Evolutionary conservation across 179 eudicot species (phyloP).

Genomic region (Nepenthes alata): DNA sequence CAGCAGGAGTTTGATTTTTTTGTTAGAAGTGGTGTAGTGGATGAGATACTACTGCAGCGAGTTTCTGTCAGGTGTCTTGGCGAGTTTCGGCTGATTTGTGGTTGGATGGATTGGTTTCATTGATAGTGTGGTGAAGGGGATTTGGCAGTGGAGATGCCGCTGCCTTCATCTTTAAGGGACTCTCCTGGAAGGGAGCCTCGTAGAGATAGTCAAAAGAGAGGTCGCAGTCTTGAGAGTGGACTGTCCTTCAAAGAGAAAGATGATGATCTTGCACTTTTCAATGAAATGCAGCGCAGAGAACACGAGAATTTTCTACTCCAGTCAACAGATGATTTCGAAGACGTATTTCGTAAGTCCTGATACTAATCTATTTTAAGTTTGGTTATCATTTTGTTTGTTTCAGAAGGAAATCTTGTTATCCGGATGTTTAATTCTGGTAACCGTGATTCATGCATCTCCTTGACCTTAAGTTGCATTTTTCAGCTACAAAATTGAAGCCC

Average conservation of each 20-base stretch:
- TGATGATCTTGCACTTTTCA: constrained; percentile 84
- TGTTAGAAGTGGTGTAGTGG: not conserved
- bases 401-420: not conserved
- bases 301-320: constrained; percentile 67
- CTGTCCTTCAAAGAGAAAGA: constrained; percentile 52
- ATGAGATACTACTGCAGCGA: not conserved
- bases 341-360: constrained; percentile 49
- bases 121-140: constrained; percentile 7
- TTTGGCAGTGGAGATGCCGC: constrained; percentile 48
- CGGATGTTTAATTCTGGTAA: too few species aligned
- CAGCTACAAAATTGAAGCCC: constrained; percentile 57
- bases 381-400: constrained; percentile 7
- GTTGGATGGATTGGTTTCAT: constrained; percentile 14
- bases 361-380: constrained; percentile 7
- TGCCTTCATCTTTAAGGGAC: constrained; percentile 63
- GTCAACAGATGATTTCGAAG: constrained; percentile 70
- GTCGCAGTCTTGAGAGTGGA: constrained; percentile 72
- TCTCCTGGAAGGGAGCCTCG: constrained; percentile 57
- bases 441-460: not conserved
- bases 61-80: constrained; percentile 1
- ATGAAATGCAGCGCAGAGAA: constrained; percentile 75
- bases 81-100: not conserved
- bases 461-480: constrained; percentile 11
- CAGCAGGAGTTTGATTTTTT: not conserved
- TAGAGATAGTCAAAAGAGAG: constrained; percentile 75